These are phyloP conservation scores for Nepenthes alata DNA, from an alignment of 179 eudicot genomes.

Conservation along the genomic window DNA sequence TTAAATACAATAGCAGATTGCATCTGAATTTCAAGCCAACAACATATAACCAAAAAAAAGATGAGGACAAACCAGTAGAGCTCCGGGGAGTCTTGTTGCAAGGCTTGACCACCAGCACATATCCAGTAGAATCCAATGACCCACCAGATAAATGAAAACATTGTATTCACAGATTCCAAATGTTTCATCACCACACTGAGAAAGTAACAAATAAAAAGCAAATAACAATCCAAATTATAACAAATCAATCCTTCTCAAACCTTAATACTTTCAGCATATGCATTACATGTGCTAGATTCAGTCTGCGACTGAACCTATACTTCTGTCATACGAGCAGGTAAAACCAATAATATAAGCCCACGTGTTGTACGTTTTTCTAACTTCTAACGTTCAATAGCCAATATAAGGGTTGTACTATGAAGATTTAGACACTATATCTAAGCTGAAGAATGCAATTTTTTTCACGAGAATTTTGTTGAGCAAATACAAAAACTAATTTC, in stretches of 20 bases:
- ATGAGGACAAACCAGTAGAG: conserved; percentile 45
- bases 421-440: no score
- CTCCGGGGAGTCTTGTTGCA: conserved; percentile 45
- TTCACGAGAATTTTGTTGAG: no score
- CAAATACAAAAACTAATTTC: no score
- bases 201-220: conserved; percentile 5
- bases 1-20: background rate
- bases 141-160: conserved; percentile 76
- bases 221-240: background rate
- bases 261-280: no score
- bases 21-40: background rate
- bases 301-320: no score
- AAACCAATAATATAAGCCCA: no score
- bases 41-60: background rate
- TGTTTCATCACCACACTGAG: conserved; percentile 40
- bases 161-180: conserved; percentile 62
- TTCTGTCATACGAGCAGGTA: no score
- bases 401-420: no score
- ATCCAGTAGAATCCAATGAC: conserved; percentile 67
- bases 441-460: no score
- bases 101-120: conserved; percentile 38
- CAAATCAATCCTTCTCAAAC: background rate
- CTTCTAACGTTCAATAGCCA: no score
- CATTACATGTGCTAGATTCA: no score
- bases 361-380: no score